Base-by-base conservation (phyloP, 768 basidiomycete genomes). In the Lyophyllum decastes region DNA sequence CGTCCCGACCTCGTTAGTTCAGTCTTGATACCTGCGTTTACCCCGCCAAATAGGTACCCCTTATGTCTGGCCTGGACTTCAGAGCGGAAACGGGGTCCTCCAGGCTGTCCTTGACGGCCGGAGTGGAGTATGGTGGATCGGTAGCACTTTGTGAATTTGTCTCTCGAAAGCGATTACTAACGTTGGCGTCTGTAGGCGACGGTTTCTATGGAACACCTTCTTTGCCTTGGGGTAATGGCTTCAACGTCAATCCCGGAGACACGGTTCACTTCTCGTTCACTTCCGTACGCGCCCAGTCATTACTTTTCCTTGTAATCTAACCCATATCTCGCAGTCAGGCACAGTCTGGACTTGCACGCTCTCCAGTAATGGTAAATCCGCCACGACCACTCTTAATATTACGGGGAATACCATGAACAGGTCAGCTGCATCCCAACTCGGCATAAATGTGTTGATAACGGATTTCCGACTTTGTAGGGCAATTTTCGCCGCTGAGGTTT, bases 91-190 rank as follows among this genome's bases (percentile, higher is more conserved):
- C 52, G 68, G 68, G 8, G 68, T 69, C 22, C 58, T 69, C 5
- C 68, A 69, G 33, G 68, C 68, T 27, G 68, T 69, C 25, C 64
- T 69, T 8, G 68, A 69, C 57, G 68, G 68, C 19, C 53, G 64
- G 30, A 69, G 68, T 46, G 68, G 68, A n/a, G 59, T 58, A 26
- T 69, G 68, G 68, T 69, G 68, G 68, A 69, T 69, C 33, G 68
- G 67, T 66, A 60, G 11, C 35, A 21, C n/a, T 47, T 2, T 16
- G 10, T 30, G 17, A n/a, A 47, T 22, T 12, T 40, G 19, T 27
- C 38, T 27, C 27, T 22, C 25, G 9, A 14, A 26, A 16, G 6
- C 22, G 14, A n/a, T 21, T 14, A 35, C 34, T 40, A n/a, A 35
- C 14, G 4, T 17, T 26, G 11, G 38, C 16, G 45, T 12, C 47